A percentile compares a stretch with the other conserved stretches of the same genome.
Conservation (phyloP, 176 grass and related monocot species). For the Canna indica region DNA sequence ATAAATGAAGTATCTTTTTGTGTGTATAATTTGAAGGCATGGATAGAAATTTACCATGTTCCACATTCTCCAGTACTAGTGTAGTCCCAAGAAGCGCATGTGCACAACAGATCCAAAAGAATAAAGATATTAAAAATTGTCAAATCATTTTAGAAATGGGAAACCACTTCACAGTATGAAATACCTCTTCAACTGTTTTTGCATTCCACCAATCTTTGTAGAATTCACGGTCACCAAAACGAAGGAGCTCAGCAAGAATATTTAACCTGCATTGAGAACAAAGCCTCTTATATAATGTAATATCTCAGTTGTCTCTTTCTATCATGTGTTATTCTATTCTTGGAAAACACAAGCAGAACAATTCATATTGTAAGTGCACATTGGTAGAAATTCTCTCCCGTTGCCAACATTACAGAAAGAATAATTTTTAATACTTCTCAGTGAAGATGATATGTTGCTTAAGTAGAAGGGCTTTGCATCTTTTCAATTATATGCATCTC, state of each 20-base stretch:
- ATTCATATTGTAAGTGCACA: too few species aligned
- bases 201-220: slow-evolving; percentile 99
- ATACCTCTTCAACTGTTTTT: slow-evolving; percentile 95
- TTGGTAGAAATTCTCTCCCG: too few species aligned
- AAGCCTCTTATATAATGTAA: background rate
- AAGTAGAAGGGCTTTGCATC: background rate
- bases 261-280: slow-evolving; percentile 50
- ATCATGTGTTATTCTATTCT: too few species aligned
- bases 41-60: slow-evolving; percentile 71
- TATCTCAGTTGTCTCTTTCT: background rate
- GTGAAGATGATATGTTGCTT: background rate
- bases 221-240: slow-evolving; percentile 96
- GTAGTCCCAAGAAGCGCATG: slow-evolving; percentile 19
- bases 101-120: slow-evolving; percentile 23
- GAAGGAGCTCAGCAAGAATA: slow-evolving; percentile 77
- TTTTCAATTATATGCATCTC: background rate
- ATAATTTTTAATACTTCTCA: background rate
- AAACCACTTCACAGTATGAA: background rate
- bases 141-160: slow-evolving; percentile 9
- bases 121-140: slow-evolving; percentile 10
- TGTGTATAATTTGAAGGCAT: slow-evolving; percentile 6
- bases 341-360: too few species aligned
- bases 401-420: background rate
- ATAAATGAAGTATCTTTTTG: background rate
- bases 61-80: slow-evolving; percentile 99